Evolutionary conservation across 495 filamentous ascomycete genomes (phyloP), one percentile per base, ranked within the genome.

Genomic region (Chaetomium tenue): DNA sequence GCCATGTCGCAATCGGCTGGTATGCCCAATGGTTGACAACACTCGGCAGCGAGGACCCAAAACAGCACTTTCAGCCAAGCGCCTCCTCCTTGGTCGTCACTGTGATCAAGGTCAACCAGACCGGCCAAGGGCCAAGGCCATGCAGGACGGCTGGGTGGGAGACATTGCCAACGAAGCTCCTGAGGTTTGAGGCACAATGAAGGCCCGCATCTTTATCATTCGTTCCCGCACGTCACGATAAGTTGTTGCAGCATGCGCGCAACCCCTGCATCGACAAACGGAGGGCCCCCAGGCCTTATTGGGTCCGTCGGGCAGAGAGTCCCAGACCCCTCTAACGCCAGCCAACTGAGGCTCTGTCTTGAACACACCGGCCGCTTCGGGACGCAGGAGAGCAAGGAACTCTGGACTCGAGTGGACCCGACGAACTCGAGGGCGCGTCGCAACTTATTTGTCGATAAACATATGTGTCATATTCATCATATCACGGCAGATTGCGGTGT

Each of bases 1-100:
- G 53, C 8, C 48, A 52, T 26, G 23, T 26, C 48, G 48, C 48
- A 11, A 52, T 71, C 64, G 64, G 66, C 63, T 63, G 60, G 47
- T 50, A 61, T 62, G 58, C 66, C 68, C 70, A 69, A 69, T 64
- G 46, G 44, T n/a, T n/a, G 15, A 20, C 44, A 47, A 23, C 48
- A 51, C 57, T 37, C 30, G 39, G 30, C 66, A 33, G 50, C 22
- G 22, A 54, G 18, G 42, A 39, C 61, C 61, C 61, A 39, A 42
- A 60, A 60, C 61, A 57, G 61, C 37, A 57, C 42, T 63, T 57
- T 54, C 15, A 12, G 2, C 40, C 40, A 30, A 30, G 28, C 40
- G 18, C n/a, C n/a, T 2, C 16, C n/a, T 47, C 2, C 44, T 15
- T 44, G 1, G 13, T 44, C 13, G 40, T 4, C 28, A 30, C 28